Percentiles rank a stretch among this genome's conserved stretches.
Evolutionary conservation across 768 basidiomycete species (phyloP).

Genomic region (Galerina sulciceps): DNA sequence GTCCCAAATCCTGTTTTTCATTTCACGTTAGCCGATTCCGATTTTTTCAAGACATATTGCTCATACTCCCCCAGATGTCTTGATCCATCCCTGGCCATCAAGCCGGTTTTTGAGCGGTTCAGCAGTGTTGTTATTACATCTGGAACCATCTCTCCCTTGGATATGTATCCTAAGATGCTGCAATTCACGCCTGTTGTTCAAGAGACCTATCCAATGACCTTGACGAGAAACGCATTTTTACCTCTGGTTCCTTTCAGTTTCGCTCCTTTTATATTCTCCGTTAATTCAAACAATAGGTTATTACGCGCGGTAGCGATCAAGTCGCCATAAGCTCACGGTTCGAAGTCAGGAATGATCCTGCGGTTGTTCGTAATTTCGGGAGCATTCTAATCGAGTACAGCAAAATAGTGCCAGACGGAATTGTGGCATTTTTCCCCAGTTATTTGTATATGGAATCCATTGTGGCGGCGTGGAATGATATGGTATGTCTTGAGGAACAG

Average conservation of each 20-base stretch:
- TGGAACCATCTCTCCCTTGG: conserved; percentile 96
- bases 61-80: conserved; percentile 69
- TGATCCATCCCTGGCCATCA: conserved; percentile 96
- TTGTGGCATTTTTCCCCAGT: conserved; percentile 98
- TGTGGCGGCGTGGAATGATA: conserved; percentile 99
- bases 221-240: conserved; percentile 94
- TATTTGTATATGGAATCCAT: conserved; percentile 99
- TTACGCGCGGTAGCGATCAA: conserved; percentile 97
- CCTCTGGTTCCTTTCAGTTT: conserved; percentile 68
- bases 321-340: conserved; percentile 98
- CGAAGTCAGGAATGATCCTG: conserved; percentile 98
- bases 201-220: conserved; percentile 97
- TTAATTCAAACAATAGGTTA: conserved; percentile 61
- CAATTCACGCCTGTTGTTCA: conserved; percentile 97
- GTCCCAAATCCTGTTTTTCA: conserved; percentile 99
- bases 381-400: conserved; percentile 98
- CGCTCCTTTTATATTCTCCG: conserved; percentile 4
- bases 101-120: conserved; percentile 97
- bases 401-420: conserved; percentile 97
- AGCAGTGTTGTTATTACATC: conserved; percentile 98
- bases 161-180: conserved; percentile 99
- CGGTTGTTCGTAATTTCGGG: conserved; percentile 98
- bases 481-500: conserved; percentile 60
- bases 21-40: conserved; percentile 65
- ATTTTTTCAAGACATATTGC: conserved; percentile 1